A percentile compares a stretch with the other conserved stretches of the same genome.
These are phyloP conservation scores for Tricholoma furcatifolium DNA, from an alignment of 768 basidiomycete species.

Conservation along the genomic window DNA sequence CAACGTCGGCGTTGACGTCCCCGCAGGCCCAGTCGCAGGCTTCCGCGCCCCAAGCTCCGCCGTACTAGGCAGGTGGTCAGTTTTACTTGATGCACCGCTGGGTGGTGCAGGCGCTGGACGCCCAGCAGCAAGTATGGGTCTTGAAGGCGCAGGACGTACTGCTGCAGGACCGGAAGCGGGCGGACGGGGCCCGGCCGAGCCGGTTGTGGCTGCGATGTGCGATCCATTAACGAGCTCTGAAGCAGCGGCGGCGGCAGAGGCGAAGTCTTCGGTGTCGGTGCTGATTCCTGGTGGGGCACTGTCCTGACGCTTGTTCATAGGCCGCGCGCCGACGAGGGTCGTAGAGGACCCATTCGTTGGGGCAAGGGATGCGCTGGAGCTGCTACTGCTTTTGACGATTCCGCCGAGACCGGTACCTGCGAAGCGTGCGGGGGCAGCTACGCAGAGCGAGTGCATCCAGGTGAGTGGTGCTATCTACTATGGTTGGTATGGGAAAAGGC, in stretches of 20 bases:
- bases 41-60: slow-evolving; percentile 66
- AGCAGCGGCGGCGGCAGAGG: slow-evolving; percentile 53
- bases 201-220: slow-evolving; percentile 33
- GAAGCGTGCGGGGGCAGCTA: slow-evolving; percentile 74
- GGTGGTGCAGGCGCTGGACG: slow-evolving; percentile 53
- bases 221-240: slow-evolving; percentile 63
- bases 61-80: slow-evolving; percentile 57
- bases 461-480: slow-evolving; percentile 13
- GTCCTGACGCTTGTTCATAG: slow-evolving; percentile 34
- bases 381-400: slow-evolving; percentile 40
- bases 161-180: slow-evolving; percentile 36
- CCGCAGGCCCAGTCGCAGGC: slow-evolving; percentile 53
- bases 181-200: slow-evolving; percentile 5
- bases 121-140: slow-evolving; percentile 60
- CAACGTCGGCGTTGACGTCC: slow-evolving; percentile 23
- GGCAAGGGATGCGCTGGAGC: slow-evolving; percentile 18
- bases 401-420: slow-evolving; percentile 93
- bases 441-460: slow-evolving; percentile 8
- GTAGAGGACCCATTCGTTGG: slow-evolving; percentile 17
- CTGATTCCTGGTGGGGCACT: slow-evolving; percentile 41
- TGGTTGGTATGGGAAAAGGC: slow-evolving; percentile 24
- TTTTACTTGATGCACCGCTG: slow-evolving; percentile 24
- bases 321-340: slow-evolving; percentile 21
- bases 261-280: slow-evolving; percentile 39
- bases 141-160: slow-evolving; percentile 65